phyloP scores from a whole-genome alignment of 352 stramenopile species.

The Globisporangium canariense region DNA sequence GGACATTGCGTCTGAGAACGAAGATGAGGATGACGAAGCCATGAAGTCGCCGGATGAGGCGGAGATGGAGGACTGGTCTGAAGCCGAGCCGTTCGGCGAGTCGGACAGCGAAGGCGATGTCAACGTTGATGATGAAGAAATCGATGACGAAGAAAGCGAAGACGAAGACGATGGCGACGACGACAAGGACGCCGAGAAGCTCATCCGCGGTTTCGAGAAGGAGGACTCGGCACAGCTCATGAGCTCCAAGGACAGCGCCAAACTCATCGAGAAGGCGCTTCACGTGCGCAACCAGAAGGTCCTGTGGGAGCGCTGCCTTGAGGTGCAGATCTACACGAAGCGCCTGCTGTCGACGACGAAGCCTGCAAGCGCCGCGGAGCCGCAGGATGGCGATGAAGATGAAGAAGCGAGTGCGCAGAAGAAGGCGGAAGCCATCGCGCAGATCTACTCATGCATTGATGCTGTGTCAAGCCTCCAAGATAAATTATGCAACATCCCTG shows the following conservation, averaged over 20 bases:
- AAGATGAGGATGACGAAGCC: constrained; percentile 10
- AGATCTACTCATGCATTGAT: constrained; percentile 67
- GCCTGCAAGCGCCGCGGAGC: constrained; percentile 8
- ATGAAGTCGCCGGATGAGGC: constrained; percentile 70
- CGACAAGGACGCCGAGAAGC: constrained; percentile 61
- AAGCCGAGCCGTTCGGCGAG: constrained; percentile 73
- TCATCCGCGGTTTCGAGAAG: constrained; percentile 78
- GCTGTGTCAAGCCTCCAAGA: constrained; percentile 54
- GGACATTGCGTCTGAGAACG: constrained; percentile 30
- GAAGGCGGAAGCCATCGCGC: constrained; percentile 34
- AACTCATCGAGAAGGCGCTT: constrained; percentile 69
- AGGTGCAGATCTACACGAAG: constrained; percentile 86
- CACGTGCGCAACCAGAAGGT: constrained; percentile 84
- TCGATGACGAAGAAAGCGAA: constrained; percentile 30
- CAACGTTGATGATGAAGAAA: constrained; percentile 25
- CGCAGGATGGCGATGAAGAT: constrained; percentile 12
- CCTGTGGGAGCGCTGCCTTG: constrained; percentile 80
- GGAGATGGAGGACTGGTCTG: constrained; percentile 73
- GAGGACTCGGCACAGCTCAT: constrained; percentile 75
- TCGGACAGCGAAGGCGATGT: constrained; percentile 45
- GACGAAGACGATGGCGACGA: constrained; percentile 38
- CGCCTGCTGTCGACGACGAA: constrained; percentile 58
- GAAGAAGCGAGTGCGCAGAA: constrained; percentile 25
- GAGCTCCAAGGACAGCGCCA: constrained; percentile 71
- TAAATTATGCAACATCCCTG: constrained; percentile 63